These are phyloP conservation scores for Sporothrix inflata DNA, from an alignment of 2,329 filamentous ascomycete species.

Conservation along the genomic window DNA sequence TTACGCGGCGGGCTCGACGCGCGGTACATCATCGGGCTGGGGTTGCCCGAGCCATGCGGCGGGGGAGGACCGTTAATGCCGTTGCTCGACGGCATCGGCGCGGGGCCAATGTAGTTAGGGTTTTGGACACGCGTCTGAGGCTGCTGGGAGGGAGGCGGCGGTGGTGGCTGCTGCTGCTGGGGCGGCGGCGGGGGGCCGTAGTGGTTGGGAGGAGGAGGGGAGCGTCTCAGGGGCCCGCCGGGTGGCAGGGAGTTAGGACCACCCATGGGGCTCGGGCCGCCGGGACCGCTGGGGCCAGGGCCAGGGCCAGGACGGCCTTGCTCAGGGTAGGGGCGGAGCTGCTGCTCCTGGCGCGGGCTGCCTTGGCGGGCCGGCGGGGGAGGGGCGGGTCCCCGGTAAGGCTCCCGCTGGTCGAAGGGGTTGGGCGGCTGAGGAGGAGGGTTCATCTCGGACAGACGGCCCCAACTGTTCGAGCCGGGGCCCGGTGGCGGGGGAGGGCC, in stretches of 20 bases:
- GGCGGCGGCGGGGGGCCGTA: slow-evolving; percentile 59
- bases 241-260: slow-evolving; percentile 14
- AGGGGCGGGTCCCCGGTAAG: slow-evolving; percentile 61
- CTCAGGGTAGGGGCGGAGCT: slow-evolving; percentile 71
- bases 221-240: slow-evolving; percentile 49
- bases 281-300: slow-evolving; percentile 53
- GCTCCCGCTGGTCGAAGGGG: slow-evolving; percentile 78
- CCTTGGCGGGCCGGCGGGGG: slow-evolving; percentile 70
- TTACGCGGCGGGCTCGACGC: slow-evolving; percentile 80
- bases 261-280: slow-evolving; percentile 15
- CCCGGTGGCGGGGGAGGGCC: slow-evolving; percentile 63
- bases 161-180: slow-evolving; percentile 48
- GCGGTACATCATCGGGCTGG: slow-evolving; percentile 66
- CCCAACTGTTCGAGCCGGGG: slow-evolving; percentile 60
- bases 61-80: slow-evolving; percentile 53
- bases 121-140: slow-evolving; percentile 58
- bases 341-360: slow-evolving; percentile 69
- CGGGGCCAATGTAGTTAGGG: slow-evolving; percentile 61
- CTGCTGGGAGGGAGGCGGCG: slow-evolving; percentile 48
- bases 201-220: slow-evolving; percentile 57
- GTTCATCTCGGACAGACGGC: slow-evolving; percentile 77
- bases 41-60: slow-evolving; percentile 51
- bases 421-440: slow-evolving; percentile 75
- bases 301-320: slow-evolving; percentile 56
- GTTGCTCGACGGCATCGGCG: slow-evolving; percentile 49